Percentiles rank a stretch among this genome's conserved stretches.
Evolutionary conservation across 2,329 filamentous ascomycete species (phyloP).

Genomic region (Colletotrichum noveboracense): DNA sequence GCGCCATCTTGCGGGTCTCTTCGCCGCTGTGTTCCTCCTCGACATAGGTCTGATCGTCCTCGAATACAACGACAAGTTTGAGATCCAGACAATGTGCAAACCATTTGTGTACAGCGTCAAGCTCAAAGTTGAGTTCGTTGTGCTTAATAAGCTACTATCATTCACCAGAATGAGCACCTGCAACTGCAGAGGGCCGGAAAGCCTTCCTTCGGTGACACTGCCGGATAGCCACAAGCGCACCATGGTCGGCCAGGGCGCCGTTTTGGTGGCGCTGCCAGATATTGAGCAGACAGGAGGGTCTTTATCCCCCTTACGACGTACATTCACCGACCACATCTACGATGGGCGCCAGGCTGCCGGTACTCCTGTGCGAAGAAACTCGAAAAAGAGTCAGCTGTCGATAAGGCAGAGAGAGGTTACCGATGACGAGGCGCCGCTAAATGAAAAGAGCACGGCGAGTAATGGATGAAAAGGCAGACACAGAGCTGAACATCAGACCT

Average conservation of each 20-base stretch:
- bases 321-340: not conserved
- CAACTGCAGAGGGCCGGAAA: conserved; percentile 10
- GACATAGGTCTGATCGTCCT: conserved; percentile 30
- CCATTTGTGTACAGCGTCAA: conserved; percentile 37
- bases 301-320: not conserved
- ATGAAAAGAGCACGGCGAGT: not conserved
- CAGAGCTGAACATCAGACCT: not conserved
- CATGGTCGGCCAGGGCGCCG: not conserved
- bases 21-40: conserved; percentile 39
- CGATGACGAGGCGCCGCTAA: not conserved
- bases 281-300: conserved; percentile 13
- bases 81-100: conserved; percentile 26
- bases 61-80: conserved; percentile 24
- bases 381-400: not conserved
- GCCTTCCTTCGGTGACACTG: not conserved
- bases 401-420: not conserved
- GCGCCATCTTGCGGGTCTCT: conserved; percentile 40
- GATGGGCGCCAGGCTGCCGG: not conserved
- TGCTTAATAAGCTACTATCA: conserved; percentile 33
- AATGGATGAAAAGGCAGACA: not conserved
- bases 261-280: not conserved
- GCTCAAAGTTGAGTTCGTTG: conserved; percentile 40
- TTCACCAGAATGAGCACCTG: conserved; percentile 18
- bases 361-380: not conserved
- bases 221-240: conserved; percentile 1